Base-by-base conservation (phyloP, 2,329 filamentous ascomycete genomes). In the Nothophaeocryptopus gaeumannii region DNA sequence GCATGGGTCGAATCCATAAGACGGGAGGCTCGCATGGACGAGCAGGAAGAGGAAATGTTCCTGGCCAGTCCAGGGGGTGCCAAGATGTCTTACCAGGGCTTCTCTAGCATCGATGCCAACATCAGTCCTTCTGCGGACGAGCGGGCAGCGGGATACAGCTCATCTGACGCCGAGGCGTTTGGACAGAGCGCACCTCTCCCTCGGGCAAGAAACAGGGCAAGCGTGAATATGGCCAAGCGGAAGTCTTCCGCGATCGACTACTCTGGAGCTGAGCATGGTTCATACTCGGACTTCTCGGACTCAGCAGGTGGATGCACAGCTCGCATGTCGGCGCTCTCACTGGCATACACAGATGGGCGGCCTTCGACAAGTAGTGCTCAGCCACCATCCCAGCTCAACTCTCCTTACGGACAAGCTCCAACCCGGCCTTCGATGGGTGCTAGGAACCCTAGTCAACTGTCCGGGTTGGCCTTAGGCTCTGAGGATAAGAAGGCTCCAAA, bases 1-100 rank as follows among this genome's bases (percentile, higher is more conserved):
- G 84, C 88, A 64, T 99, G 93, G 93, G 88, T 96, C 13, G 78
- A 88, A 20, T 72, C 87, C 44, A 91, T 97, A 62, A 81, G 90
- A 40, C 76, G 76, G 49, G 85, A 93, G 62, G 88, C 90, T 13
- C 83, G 88, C 49, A 88, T 95, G 52, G 89, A 95, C 58, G 87
- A 93, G 64, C 88, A 93, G 42, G 90, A 96, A 61, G 86, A 91
- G 60, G 88, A 93, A 55, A 83, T 93, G 76, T 79, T 89, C 44
- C 67, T 90, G 15, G 80, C 85, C 36, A 88, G 85, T 64, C 85
- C 87, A 0, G 71, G 77, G 5, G 76, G 78, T 16, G 74, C 72
- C 40, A 76, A 75, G 33, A 72, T 76, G 49, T 34, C 78, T 58
- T 71, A 71, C 57, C 62, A 66, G 8, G 70, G 67, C 47, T 72